phyloP scores from a whole-genome alignment of 1,139 yeast genomes.

The Debaryomyces coudertii region DNA sequence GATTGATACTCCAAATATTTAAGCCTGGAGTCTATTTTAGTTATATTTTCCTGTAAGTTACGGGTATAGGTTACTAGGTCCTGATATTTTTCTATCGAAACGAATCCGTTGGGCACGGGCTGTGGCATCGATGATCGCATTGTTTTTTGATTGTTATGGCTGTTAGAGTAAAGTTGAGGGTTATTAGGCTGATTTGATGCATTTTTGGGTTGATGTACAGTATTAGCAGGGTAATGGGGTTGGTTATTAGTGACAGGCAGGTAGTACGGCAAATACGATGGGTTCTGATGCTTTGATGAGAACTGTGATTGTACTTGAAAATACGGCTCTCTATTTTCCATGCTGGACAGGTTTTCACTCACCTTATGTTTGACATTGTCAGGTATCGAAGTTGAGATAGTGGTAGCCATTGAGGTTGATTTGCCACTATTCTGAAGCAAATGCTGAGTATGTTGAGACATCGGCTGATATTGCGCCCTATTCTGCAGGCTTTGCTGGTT shows the following conservation, averaged over 20 bases:
- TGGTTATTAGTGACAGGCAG: conserved; percentile 11
- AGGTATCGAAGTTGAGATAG: conserved; percentile 11
- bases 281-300: conserved; percentile 4
- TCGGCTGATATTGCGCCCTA: conserved; percentile 14
- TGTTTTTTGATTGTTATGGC: conserved; percentile 22
- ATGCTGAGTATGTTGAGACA: conserved; percentile 11
- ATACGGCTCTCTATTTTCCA: background rate
- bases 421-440: conserved; percentile 1
- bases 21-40: conserved; percentile 29
- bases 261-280: conserved; percentile 1
- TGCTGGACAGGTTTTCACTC: background rate
- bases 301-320: background rate
- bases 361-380: background rate
- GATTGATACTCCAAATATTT: conserved; percentile 20
- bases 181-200: conserved; percentile 1
- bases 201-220: background rate
- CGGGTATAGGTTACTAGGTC: conserved; percentile 40
- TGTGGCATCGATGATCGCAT: too few relatives aligned
- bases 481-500: conserved; percentile 13
- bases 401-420: conserved; percentile 16
- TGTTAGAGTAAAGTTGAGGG: background rate
- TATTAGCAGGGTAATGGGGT: conserved; percentile 9
- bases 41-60: conserved; percentile 33
- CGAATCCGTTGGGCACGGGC: conserved; percentile 11
- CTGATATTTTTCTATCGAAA: conserved; percentile 35